Percentiles rank a stretch among this genome's conserved stretches.
phyloP scores from a whole-genome alignment of 805 yeast genomes.

The Saccharomycopsis microspora region DNA sequence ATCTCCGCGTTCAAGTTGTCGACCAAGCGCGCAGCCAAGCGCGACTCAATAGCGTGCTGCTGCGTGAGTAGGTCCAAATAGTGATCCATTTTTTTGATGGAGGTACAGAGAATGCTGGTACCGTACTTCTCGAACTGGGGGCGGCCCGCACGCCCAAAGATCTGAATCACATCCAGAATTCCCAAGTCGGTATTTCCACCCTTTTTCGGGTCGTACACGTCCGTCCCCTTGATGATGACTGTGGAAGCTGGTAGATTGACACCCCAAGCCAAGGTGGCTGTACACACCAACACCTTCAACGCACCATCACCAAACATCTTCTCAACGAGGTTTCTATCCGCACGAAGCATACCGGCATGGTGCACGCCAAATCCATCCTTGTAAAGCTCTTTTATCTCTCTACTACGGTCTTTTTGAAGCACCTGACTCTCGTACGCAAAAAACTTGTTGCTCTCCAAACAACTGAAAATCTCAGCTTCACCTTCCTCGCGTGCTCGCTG shows the following conservation, averaged over 20 bases:
- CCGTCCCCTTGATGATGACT: slow-evolving; percentile 93
- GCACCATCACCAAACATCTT: slow-evolving; percentile 79
- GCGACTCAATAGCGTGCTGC: slow-evolving; percentile 93
- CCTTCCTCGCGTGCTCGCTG: slow-evolving; percentile 51
- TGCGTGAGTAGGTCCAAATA: slow-evolving; percentile 83
- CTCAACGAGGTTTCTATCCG: slow-evolving; percentile 85
- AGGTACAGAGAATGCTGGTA: slow-evolving; percentile 83
- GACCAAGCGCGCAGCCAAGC: slow-evolving; percentile 61
- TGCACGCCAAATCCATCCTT: slow-evolving; percentile 82
- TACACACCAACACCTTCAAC: slow-evolving; percentile 82
- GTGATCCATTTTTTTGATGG: slow-evolving; percentile 72
- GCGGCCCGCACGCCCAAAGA: slow-evolving; percentile 98
- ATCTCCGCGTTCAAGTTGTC: slow-evolving; percentile 96
- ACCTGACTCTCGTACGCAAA: slow-evolving; percentile 51
- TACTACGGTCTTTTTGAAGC: slow-evolving; percentile 52
- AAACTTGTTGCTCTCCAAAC: slow-evolving; percentile 32
- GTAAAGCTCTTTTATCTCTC: slow-evolving; percentile 73
- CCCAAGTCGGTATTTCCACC: slow-evolving; percentile 95
- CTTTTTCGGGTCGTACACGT: slow-evolving; percentile 83
- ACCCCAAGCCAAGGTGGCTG: slow-evolving; percentile 99
- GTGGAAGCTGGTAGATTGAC: slow-evolving; percentile 97
- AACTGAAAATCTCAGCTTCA: slow-evolving; percentile 48
- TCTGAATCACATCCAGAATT: slow-evolving; percentile 92
- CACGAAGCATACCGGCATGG: slow-evolving; percentile 93
- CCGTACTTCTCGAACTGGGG: slow-evolving; percentile 92